Conservation (phyloP, 2,329 filamentous ascomycete genomes). For the Paraphoma chrysanthemicola region DNA sequence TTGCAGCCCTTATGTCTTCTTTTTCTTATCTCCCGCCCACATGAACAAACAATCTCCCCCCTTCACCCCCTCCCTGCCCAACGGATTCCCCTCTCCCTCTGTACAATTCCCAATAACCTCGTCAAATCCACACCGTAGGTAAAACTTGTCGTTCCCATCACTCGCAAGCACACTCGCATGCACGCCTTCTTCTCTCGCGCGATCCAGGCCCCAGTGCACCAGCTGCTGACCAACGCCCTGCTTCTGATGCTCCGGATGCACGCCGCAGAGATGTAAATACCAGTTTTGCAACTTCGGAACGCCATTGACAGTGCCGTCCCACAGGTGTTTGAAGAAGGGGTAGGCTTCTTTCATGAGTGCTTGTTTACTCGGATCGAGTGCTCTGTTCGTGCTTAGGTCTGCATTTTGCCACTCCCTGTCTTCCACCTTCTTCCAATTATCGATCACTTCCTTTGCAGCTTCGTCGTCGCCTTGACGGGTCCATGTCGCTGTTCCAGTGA, state of each 20-base stretch:
- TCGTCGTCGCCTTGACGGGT: slow-evolving; percentile 27
- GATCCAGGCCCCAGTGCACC: slow-evolving; percentile 52
- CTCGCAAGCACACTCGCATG: slow-evolving; percentile 50
- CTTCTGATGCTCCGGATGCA: slow-evolving; percentile 51
- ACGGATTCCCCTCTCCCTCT: slow-evolving; percentile 42
- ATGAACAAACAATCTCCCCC: slow-evolving; percentile 46
- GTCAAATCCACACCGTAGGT: slow-evolving; percentile 46
- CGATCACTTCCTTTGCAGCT: slow-evolving; percentile 14
- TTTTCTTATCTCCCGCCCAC: slow-evolving; percentile 14
- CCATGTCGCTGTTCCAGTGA: slow-evolving; percentile 31
- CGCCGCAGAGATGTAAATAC: slow-evolving; percentile 49
- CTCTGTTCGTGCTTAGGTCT: slow-evolving; percentile 23
- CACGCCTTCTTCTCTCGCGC: slow-evolving; percentile 47
- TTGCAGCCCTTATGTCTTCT: not conserved
- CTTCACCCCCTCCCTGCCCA: slow-evolving; percentile 26
- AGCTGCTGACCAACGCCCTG: slow-evolving; percentile 47
- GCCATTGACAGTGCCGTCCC: slow-evolving; percentile 3
- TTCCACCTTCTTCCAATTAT: slow-evolving; percentile 15
- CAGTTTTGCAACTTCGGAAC: slow-evolving; percentile 42
- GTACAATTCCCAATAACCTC: slow-evolving; percentile 39
- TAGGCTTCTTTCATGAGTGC: slow-evolving; percentile 15
- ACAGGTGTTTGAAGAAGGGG: slow-evolving; percentile 27
- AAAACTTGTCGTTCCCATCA: slow-evolving; percentile 51
- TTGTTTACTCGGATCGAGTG: slow-evolving; percentile 22
- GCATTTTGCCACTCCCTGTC: slow-evolving; percentile 11